phyloP scores from a whole-genome alignment of 768 basidiomycete genomes.

The Suillus variegatus region DNA sequence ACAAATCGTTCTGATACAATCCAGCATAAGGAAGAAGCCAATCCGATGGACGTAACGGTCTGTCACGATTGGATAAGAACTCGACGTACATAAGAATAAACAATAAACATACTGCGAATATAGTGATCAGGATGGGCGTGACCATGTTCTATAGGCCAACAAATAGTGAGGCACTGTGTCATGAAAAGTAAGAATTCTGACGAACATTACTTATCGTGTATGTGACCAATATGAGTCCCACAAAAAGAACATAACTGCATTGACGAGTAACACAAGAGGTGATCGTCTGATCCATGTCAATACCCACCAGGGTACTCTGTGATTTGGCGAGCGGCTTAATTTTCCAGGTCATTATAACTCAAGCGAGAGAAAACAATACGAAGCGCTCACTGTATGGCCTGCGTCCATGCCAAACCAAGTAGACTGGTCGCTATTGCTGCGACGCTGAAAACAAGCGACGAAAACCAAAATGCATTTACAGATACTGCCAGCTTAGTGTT shows the following conservation, averaged over 20 bases:
- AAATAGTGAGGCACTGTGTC: conserved; percentile 10
- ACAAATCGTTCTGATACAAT: conserved; percentile 51
- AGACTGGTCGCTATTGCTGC: conserved; percentile 44
- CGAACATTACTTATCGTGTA: conserved; percentile 69
- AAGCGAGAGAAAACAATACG: conserved; percentile 4
- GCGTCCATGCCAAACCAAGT: conserved; percentile 45
- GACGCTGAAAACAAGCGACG: conserved; percentile 46
- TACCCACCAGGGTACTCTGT: conserved; percentile 61
- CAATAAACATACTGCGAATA: conserved; percentile 50
- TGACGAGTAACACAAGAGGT: conserved; percentile 78
- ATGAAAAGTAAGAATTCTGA: conserved; percentile 19
- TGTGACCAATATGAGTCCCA: conserved; percentile 74
- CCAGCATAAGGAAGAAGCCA: no score
- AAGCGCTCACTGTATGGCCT: conserved; percentile 43
- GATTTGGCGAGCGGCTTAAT: conserved; percentile 51
- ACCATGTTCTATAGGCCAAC: conserved; percentile 44
- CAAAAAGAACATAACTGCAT: conserved; percentile 84
- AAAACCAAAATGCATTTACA: conserved; percentile 46
- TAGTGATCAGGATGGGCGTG: conserved; percentile 71
- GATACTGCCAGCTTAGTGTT: conserved; percentile 27
- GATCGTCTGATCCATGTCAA: conserved; percentile 85
- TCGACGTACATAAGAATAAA: conserved; percentile 2
- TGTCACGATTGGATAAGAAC: conserved; percentile 17
- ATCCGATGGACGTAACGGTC: conserved; percentile 40
- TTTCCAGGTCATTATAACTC: conserved; percentile 19